Evolutionary conservation across 176 grass and related monocot species (phyloP).

Genomic region (Leersia perrieri): DNA sequence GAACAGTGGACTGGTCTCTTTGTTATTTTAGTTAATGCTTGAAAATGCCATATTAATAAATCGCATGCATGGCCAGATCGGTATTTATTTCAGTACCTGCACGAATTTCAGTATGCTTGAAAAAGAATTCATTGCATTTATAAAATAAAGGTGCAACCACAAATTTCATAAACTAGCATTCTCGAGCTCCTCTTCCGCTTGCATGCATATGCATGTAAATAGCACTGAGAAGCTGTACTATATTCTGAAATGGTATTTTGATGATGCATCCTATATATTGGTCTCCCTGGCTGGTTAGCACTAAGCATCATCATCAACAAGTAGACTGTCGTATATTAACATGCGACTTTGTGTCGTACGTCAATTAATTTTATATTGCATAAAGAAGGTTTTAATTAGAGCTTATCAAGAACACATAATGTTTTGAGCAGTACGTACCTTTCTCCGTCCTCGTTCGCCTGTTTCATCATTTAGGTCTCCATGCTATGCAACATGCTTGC

Average conservation of each 20-base stretch:
- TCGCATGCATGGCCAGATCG: not conserved
- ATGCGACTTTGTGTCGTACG: constrained; percentile 12
- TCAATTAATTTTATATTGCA: not conserved
- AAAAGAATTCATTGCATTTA: not conserved
- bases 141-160: not conserved
- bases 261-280: constrained; percentile 5
- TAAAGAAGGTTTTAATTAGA: not conserved
- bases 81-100: not conserved
- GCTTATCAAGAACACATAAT: not conserved
- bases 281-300: constrained; percentile 23
- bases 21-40: not conserved
- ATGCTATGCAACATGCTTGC: constrained; percentile 37
- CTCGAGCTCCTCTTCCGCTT: too few relatives aligned
- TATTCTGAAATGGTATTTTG: not conserved
- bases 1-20: not conserved
- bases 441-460: constrained; percentile 41
- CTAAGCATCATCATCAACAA: constrained; percentile 24
- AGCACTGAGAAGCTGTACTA: not conserved
- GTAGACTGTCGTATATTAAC: not conserved
- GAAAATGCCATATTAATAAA: not conserved
- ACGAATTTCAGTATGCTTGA: too few relatives aligned
- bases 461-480: constrained; percentile 51
- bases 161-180: not conserved
- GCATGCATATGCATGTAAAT: not conserved
- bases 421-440: constrained; percentile 9